Conservation (phyloP, 2,329 filamentous ascomycete species). For the Xylariaceae sp. region DNA sequence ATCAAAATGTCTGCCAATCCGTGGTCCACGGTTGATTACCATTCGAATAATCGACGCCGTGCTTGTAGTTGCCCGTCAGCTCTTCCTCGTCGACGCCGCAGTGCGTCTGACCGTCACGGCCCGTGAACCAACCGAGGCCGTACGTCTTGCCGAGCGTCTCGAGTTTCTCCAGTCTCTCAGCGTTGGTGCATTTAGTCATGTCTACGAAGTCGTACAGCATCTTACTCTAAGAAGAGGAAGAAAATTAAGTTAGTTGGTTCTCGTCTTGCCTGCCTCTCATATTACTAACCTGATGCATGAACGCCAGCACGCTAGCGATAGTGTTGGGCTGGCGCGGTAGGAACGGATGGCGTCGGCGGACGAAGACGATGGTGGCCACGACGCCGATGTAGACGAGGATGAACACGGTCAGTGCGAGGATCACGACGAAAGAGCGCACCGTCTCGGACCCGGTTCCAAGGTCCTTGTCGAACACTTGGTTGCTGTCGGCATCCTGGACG, state of each 20-base stretch:
- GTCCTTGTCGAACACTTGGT: slow-evolving; percentile 21
- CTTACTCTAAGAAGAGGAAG: slow-evolving; percentile 60
- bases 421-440: slow-evolving; percentile 58
- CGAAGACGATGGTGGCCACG: slow-evolving; percentile 55
- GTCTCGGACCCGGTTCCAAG: slow-evolving; percentile 55
- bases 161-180: slow-evolving; percentile 57
- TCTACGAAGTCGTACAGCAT: slow-evolving; percentile 73
- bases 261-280: no score
- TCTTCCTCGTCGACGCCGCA: slow-evolving; percentile 76
- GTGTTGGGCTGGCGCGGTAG: slow-evolving; percentile 73
- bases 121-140: slow-evolving; percentile 70
- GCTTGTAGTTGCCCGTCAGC: slow-evolving; percentile 58
- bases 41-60: slow-evolving; percentile 48
- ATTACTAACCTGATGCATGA: slow-evolving; percentile 48
- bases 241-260: neutral
- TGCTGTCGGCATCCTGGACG: slow-evolving; percentile 8
- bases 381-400: slow-evolving; percentile 62
- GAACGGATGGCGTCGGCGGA: slow-evolving; percentile 61
- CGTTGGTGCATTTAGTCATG: slow-evolving; percentile 57
- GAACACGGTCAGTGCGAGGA: slow-evolving; percentile 53
- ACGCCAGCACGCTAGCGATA: slow-evolving; percentile 69
- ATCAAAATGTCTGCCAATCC: slow-evolving; percentile 34
- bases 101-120: slow-evolving; percentile 67
- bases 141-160: slow-evolving; percentile 61
- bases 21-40: slow-evolving; percentile 48